These are phyloP conservation scores for Fusarium coffeatum DNA, from an alignment of 2,329 filamentous ascomycete species.

Conservation along the genomic window DNA sequence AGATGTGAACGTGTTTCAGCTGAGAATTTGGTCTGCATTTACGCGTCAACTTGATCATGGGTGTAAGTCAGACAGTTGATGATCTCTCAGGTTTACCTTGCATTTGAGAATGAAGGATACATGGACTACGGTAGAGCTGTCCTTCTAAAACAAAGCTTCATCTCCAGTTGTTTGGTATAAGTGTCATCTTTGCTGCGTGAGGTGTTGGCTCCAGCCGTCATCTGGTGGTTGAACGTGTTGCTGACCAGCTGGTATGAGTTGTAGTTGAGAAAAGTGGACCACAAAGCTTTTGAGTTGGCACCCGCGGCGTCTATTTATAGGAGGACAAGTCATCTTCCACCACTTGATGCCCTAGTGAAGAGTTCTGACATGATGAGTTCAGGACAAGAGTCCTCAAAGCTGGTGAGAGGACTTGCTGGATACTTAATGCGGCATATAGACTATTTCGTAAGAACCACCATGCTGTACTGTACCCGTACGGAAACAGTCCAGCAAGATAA, in stretches of 20 bases:
- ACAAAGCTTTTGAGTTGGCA: slow-evolving; percentile 20
- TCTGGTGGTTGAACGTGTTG: slow-evolving; percentile 40
- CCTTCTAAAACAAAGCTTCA: neutral
- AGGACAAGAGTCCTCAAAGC: neutral
- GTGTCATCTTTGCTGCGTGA: slow-evolving; percentile 10
- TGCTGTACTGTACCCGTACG: neutral
- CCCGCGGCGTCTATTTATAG: slow-evolving; percentile 32
- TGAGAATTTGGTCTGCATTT: neutral
- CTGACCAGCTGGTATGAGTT: slow-evolving; percentile 37
- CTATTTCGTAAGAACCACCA: neutral
- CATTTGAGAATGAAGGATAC: neutral
- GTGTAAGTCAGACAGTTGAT: slow-evolving; percentile 25
- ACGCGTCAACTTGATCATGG: slow-evolving; percentile 13
- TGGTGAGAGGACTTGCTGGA: neutral
- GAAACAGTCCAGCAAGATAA: slow-evolving; percentile 9
- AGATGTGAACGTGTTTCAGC: neutral
- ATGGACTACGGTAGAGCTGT: no score
- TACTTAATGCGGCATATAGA: neutral
- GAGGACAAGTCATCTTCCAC: neutral
- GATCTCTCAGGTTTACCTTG: neutral
- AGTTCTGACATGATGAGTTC: neutral
- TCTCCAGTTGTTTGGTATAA: neutral
- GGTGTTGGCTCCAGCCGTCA: slow-evolving; percentile 31
- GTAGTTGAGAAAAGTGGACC: slow-evolving; percentile 38
- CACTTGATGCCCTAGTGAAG: slow-evolving; percentile 11